Percentiles rank a stretch among this genome's conserved stretches.
These are phyloP conservation scores for Leishmania tarentolae DNA, from an alignment of 208 protist genomes.

Conservation along the genomic window DNA sequence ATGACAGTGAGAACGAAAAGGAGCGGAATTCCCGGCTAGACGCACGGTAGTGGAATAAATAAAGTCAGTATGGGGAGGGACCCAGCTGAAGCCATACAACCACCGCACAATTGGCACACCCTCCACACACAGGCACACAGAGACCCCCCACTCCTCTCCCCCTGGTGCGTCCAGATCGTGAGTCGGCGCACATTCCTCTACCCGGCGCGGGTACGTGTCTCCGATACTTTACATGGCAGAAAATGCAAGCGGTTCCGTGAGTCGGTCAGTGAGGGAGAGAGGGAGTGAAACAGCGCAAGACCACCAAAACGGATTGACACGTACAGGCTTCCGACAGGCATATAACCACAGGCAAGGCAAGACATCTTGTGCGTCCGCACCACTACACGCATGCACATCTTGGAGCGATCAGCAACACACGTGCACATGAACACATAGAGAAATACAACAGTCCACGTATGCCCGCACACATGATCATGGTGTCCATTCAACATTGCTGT, in stretches of 20 bases:
- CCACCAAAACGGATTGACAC: not conserved
- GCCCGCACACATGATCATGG: slow-evolving; percentile 21
- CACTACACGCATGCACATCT: no score
- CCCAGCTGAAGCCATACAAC: not conserved
- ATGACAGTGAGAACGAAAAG: not conserved
- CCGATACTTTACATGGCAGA: not conserved
- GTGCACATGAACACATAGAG: no score
- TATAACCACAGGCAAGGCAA: not conserved
- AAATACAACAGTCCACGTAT: not conserved
- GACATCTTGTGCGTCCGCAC: no score
- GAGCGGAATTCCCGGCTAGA: not conserved
- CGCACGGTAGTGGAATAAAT: not conserved
- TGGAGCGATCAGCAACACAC: not conserved
- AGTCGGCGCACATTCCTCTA: not conserved
- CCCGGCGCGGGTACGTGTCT: not conserved
- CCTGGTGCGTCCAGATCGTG: not conserved
- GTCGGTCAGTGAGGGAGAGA: not conserved
- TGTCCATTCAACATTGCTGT: slow-evolving; percentile 53
- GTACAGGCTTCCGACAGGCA: not conserved
- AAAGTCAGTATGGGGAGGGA: not conserved
- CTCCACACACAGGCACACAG: not conserved
- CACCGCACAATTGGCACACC: not conserved
- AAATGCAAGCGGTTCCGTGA: not conserved
- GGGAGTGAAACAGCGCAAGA: not conserved
- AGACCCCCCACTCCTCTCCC: no score